phyloP scores from a whole-genome alignment of 2,329 filamentous ascomycete genomes.

The Sclerotiophoma versabilis region DNA sequence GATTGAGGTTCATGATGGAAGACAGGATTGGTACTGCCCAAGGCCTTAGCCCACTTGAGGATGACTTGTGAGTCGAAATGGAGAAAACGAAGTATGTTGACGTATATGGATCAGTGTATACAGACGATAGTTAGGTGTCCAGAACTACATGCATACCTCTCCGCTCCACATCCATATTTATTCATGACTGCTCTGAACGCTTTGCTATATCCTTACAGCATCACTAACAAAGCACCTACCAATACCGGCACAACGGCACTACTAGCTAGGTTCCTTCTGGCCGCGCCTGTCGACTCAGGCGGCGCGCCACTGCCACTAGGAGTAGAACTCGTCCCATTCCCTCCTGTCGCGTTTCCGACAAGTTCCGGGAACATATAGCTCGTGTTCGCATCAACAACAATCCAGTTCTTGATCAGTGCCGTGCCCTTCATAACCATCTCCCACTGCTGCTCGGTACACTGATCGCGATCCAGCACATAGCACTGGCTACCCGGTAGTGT shows the following conservation, averaged over 20 bases:
- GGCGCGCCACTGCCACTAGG: not conserved
- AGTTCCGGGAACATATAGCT: conserved; percentile 40
- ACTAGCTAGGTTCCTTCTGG: not conserved
- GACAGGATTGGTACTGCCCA: conserved; percentile 52
- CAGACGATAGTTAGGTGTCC: no score
- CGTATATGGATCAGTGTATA: not conserved
- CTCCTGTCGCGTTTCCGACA: conserved; percentile 20
- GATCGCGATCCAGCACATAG: conserved; percentile 39
- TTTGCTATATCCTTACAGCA: not conserved
- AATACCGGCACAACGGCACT: not conserved
- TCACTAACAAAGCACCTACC: not conserved
- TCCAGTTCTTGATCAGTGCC: conserved; percentile 44
- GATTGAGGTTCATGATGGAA: conserved; percentile 54
- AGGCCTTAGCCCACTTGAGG: conserved; percentile 50
- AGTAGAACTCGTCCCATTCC: conserved; percentile 11
- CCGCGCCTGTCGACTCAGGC: conserved; percentile 2
- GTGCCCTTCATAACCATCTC: conserved; percentile 41
- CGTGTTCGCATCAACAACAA: conserved; percentile 45
- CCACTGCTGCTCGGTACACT: conserved; percentile 44
- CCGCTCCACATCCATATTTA: no score
- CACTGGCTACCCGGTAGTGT: conserved; percentile 48
- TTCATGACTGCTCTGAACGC: not conserved
- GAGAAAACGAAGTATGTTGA: not conserved
- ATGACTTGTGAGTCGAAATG: conserved; percentile 14
- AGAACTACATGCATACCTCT: no score